phyloP scores from a whole-genome alignment of 2,329 filamentous ascomycete species.

The Pleochaeta shiraiana region DNA sequence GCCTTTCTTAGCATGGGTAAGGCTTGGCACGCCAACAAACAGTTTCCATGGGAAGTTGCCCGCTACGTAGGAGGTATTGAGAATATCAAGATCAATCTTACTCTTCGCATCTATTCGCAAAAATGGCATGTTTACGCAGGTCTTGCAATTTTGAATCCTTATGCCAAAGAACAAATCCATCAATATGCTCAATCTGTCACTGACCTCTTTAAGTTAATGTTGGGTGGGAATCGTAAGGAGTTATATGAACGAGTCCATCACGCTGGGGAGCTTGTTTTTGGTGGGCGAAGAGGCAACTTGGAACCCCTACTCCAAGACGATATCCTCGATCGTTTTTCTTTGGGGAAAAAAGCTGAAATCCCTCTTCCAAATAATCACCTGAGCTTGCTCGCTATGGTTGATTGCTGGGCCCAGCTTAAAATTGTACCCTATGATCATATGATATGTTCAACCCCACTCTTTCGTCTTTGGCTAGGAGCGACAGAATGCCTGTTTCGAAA shows the following conservation, averaged over 20 bases:
- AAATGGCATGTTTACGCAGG: constrained; percentile 99
- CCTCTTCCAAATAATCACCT: constrained; percentile 82
- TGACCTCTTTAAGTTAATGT: constrained; percentile 91
- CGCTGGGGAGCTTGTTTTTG: constrained; percentile 55
- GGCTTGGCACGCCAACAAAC: constrained; percentile 83
- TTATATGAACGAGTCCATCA: constrained; percentile 54
- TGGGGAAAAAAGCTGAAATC: constrained; percentile 37
- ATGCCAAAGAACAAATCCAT: constrained; percentile 75
- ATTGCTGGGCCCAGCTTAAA: constrained; percentile 87
- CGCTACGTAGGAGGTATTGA: constrained; percentile 95
- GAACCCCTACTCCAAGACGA: constrained; percentile 53
- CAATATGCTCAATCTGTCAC: constrained; percentile 89
- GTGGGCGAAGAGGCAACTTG: constrained; percentile 30
- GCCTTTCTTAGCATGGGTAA: constrained; percentile 97
- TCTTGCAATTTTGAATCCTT: constrained; percentile 87
- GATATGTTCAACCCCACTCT: constrained; percentile 96
- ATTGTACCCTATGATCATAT: constrained; percentile 98
- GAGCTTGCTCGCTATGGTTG: constrained; percentile 84
- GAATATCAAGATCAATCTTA: constrained; percentile 98
- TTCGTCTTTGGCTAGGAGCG: constrained; percentile 92
- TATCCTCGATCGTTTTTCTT: constrained; percentile 70
- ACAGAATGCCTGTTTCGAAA: constrained; percentile 90
- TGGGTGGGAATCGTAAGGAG: constrained; percentile 59
- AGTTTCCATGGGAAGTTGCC: constrained; percentile 94
- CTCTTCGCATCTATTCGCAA: constrained; percentile 88